These are phyloP conservation scores for Paulownia fortunei DNA, from an alignment of 257 asterid genomes.

Conservation along the genomic window DNA sequence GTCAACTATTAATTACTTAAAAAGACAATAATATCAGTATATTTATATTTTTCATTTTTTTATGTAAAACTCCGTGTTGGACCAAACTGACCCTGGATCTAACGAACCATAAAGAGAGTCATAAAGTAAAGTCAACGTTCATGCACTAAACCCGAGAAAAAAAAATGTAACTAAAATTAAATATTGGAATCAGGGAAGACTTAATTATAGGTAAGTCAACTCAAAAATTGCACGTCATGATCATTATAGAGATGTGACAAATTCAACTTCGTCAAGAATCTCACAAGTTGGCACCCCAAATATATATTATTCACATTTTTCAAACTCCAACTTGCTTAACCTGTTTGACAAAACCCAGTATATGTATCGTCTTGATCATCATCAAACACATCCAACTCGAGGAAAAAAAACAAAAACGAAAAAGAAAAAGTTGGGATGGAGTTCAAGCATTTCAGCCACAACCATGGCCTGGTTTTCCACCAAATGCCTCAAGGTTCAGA, in stretches of 20 bases:
- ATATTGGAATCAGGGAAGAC: background rate
- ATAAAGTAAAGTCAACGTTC: background rate
- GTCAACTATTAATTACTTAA: too few relatives aligned
- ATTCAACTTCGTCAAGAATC: constrained; percentile 41
- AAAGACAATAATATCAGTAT: too few relatives aligned
- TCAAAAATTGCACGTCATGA: constrained; percentile 27
- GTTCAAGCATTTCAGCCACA: constrained; percentile 71
- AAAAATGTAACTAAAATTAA: background rate
- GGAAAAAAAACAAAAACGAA: background rate
- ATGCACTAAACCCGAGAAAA: background rate
- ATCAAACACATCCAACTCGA: background rate
- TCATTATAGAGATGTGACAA: constrained; percentile 28
- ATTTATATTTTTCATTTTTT: too few relatives aligned
- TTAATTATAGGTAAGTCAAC: constrained; percentile 33
- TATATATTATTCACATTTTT: background rate
- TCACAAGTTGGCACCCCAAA: constrained; percentile 22
- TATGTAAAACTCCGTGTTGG: too few relatives aligned
- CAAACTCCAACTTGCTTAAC: constrained; percentile 37
- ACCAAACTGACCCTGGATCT: too few relatives aligned
- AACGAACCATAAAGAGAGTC: too few relatives aligned
- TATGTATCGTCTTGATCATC: background rate
- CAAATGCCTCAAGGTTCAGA: constrained; percentile 52
- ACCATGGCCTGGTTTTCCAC: constrained; percentile 58
- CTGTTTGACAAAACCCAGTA: constrained; percentile 21
- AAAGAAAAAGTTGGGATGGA: constrained; percentile 39